Base-by-base conservation (phyloP, 306 rosid genomes). In the Notholithocarpus densiflorus region DNA sequence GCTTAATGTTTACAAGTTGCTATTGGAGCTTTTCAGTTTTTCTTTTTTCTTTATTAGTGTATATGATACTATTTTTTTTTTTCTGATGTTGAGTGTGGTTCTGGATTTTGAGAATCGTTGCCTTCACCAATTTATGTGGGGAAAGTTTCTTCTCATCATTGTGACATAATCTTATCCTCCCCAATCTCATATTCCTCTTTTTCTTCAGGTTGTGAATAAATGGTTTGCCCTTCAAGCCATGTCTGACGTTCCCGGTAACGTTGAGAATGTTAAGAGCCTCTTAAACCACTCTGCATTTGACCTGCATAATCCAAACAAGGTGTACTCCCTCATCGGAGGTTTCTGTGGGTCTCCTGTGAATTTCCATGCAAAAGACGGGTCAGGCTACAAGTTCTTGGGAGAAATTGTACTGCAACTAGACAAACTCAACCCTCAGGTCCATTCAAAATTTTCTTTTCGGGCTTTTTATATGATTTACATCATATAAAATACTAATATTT, bases 141-240 rank as follows among this genome's bases (percentile, higher is more conserved):
- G 51, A 62, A 43, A 4, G 27, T 45, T 27, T 56, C 68, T 27
- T 34, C n/a, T 23, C 21, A 11, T 29, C 37, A 48, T 32, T 29
- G n/a, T 17, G 19, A 27, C 19, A 5, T 62, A 18, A n/a, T 66
- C 72, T 10, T 18, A 13, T 72, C 71, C 27, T 80, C 66, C 71
- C 40, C 82, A 17, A 14, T 64, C 20, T 64, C 68, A 27, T 29
- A 2, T 3, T 59, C 17, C 31, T 31, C 53, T 19, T 68, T 68
- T 64, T 82, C 56, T 79, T 29, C 84, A 96, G 99, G 99, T 93
- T 81, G 97, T 96, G 85, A 93, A 91, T 76, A 96, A 93, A 84
- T 96, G 98, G 99, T 87, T 93, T 93, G 88, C 96, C 56, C 97
- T 96, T 83, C 99, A 96, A 96, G 97, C 99, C 27, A 77, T 82